phyloP scores from a whole-genome alignment of 1,139 yeast species.

The Sugiyamaella sp. region DNA sequence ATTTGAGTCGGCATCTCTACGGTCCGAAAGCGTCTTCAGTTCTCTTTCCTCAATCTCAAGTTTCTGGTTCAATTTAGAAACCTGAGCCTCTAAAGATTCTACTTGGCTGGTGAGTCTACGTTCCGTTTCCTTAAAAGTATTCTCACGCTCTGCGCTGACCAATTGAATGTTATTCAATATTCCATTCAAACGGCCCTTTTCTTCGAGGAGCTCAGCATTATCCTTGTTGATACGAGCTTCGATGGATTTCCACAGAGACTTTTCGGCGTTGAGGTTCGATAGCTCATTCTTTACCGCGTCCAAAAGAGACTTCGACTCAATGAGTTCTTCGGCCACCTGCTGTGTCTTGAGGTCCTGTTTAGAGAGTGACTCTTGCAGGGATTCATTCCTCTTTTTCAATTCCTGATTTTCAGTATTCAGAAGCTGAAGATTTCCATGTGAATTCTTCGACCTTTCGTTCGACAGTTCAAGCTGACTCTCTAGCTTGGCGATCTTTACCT shows the following conservation, averaged over 20 bases:
- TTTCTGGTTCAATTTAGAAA: conserved; percentile 50
- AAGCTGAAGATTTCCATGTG: conserved; percentile 44
- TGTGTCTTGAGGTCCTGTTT: conserved; percentile 61
- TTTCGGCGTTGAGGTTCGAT: conserved; percentile 59
- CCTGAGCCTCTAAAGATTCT: conserved; percentile 55
- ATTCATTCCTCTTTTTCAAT: conserved; percentile 47
- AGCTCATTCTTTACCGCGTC: conserved; percentile 50
- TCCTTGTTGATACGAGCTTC: conserved; percentile 61
- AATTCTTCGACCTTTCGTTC: conserved; percentile 48
- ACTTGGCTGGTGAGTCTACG: conserved; percentile 55
- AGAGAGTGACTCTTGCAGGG: conserved; percentile 58
- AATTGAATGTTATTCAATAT: conserved; percentile 65
- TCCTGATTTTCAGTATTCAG: conserved; percentile 51
- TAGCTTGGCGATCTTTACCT: conserved; percentile 50
- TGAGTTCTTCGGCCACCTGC: conserved; percentile 56
- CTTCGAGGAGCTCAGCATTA: conserved; percentile 56
- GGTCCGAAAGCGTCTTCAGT: conserved; percentile 30
- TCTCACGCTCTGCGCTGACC: conserved; percentile 64
- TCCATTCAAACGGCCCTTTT: conserved; percentile 61
- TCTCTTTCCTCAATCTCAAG: conserved; percentile 53
- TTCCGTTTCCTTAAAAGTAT: conserved; percentile 54
- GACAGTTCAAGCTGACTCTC: conserved; percentile 51
- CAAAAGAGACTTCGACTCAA: conserved; percentile 48
- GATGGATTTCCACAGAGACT: conserved; percentile 51
- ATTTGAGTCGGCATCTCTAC: conserved; percentile 38